phyloP scores from a whole-genome alignment of 495 filamentous ascomycete species.

The Astrothelium subdiscretum region DNA sequence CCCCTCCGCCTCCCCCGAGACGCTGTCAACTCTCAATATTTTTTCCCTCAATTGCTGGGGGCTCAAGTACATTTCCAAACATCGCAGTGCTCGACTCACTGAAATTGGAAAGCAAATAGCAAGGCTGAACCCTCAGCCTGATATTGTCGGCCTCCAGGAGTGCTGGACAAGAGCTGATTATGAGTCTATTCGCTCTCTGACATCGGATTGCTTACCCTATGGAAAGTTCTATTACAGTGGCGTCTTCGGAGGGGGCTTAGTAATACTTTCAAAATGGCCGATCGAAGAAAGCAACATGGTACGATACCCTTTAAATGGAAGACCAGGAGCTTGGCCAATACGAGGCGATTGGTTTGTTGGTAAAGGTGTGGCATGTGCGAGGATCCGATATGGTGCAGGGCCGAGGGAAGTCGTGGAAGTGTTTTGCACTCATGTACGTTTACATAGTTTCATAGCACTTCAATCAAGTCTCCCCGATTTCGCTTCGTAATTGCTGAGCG shows the following conservation, averaged over 20 bases:
- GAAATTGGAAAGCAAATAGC: slow-evolving; percentile 56
- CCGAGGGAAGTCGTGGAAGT: slow-evolving; percentile 70
- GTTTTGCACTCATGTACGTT: slow-evolving; percentile 73
- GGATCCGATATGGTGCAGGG: slow-evolving; percentile 59
- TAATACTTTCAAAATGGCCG: slow-evolving; percentile 92
- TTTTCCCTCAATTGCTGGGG: slow-evolving; percentile 95
- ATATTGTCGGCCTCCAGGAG: slow-evolving; percentile 91
- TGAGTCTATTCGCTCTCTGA: slow-evolving; percentile 63
- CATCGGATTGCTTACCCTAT: slow-evolving; percentile 69
- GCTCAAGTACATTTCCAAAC: slow-evolving; percentile 72
- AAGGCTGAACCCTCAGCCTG: slow-evolving; percentile 49
- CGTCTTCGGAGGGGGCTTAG: slow-evolving; percentile 79
- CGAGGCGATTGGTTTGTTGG: slow-evolving; percentile 92
- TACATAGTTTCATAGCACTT: neutral
- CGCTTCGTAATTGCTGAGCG: slow-evolving; percentile 10
- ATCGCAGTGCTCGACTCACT: slow-evolving; percentile 64
- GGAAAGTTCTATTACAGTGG: slow-evolving; percentile 90
- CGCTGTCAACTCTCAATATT: slow-evolving; percentile 41
- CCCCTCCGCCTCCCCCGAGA: neutral
- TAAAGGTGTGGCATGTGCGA: slow-evolving; percentile 82
- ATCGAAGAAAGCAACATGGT: slow-evolving; percentile 84
- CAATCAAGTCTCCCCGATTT: neutral
- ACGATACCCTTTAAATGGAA: slow-evolving; percentile 82
- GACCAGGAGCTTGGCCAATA: slow-evolving; percentile 76
- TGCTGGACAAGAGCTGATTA: slow-evolving; percentile 93